Percentiles rank a stretch among this genome's conserved stretches.
Evolutionary conservation across 2,329 filamentous ascomycete species (phyloP).

Genomic region (Aspergillus texensis): DNA sequence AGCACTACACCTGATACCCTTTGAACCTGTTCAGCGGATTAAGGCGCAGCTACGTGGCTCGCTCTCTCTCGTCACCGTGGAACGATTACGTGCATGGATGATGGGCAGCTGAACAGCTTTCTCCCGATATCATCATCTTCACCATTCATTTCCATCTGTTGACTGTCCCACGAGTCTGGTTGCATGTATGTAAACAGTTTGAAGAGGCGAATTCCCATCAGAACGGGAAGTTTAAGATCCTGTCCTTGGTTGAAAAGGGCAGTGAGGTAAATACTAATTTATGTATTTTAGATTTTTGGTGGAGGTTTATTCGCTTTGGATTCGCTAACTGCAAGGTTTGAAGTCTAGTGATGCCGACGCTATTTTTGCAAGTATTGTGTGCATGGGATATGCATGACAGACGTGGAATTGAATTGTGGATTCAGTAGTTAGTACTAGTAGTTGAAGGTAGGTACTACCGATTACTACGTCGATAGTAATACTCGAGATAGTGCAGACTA

Average conservation of each 20-base stretch:
- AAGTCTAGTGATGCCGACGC: not conserved
- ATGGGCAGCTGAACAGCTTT: slow-evolving; percentile 26
- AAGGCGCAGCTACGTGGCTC: slow-evolving; percentile 27
- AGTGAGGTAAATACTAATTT: not conserved
- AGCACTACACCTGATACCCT: slow-evolving; percentile 18
- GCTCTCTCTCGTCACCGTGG: slow-evolving; percentile 22
- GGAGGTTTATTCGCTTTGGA: not conserved
- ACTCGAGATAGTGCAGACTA: not conserved
- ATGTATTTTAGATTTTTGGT: not conserved
- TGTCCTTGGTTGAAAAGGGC: not conserved
- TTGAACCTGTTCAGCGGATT: slow-evolving; percentile 12
- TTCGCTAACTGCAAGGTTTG: not conserved
- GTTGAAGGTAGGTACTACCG: not conserved
- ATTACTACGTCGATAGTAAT: not conserved
- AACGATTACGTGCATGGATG: slow-evolving; percentile 24
- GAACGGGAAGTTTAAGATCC: slow-evolving; percentile 3
- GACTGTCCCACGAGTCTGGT: not conserved
- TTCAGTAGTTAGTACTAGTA: not conserved
- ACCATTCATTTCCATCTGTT: not conserved
- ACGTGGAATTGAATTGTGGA: not conserved
- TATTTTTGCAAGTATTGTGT: slow-evolving; percentile 2
- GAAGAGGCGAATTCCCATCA: not conserved
- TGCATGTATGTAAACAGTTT: not conserved
- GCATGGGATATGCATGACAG: slow-evolving; percentile 8
- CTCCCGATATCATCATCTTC: not conserved